Evolutionary conservation across 768 basidiomycete genomes (phyloP), one percentile per base, ranked within the genome.

Genomic region (Amyloporia xantha): DNA sequence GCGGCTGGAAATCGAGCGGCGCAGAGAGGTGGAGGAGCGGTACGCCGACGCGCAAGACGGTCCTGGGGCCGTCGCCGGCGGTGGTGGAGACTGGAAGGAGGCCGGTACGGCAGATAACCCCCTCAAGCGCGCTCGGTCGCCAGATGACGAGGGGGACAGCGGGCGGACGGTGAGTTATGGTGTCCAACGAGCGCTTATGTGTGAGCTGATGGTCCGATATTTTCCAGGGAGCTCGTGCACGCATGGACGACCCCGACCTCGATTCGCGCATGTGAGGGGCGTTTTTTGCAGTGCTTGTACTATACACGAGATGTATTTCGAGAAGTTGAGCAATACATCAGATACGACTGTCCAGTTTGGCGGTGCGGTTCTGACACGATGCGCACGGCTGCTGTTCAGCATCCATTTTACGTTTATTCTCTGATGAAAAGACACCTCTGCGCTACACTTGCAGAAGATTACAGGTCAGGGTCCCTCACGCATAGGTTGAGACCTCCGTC

Each of bases 71-170:
- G 84, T 89, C 51, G 90, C 90, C 39, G 75, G 82, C 46, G 91
- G 91, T 23, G 91, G 89, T 47, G 90, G 75, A 49, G 88, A 91
- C 53, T 92, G 89, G 86, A 90, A 86, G 63, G 82, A 85, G 50
- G 65, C 74, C 3, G 71, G 60, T 41, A 56, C 64, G 35, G 62
- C 62, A 15, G 69, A 71, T 27, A 67, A 65, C 39, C 71, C 68
- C 28, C 72, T 79, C 57, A 91, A 91, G 59, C 76, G 87, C 44
- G 84, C 67, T 26, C 75, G 87, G 56, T 90, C 87, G 39, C 86
- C 85, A 41, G 86, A 86, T 3, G 87, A 90, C 41, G 87, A 90
- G 40, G 84, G 71, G 0, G 85, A 84, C 13, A 68, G 62, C 44
- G 62, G 60, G 37, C 72, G 84, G 70, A 59, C 70, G 66, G 86